phyloP scores from a whole-genome alignment of 2,329 filamentous ascomycete species.

The Fusarium sp. region DNA sequence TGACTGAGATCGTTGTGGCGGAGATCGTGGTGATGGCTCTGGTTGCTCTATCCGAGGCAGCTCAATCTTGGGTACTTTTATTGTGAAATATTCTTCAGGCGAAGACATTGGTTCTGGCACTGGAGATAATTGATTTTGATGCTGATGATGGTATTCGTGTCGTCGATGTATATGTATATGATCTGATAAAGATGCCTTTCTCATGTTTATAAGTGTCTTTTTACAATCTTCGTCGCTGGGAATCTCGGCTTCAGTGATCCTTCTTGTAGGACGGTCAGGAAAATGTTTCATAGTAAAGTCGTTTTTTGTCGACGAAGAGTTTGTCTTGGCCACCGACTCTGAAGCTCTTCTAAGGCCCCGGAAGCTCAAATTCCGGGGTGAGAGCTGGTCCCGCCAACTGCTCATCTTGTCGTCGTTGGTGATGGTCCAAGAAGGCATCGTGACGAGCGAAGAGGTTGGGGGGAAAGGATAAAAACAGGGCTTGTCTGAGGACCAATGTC shows the following conservation, averaged over 20 bases:
- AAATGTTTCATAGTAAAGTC: constrained; percentile 41
- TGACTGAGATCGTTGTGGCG: neutral
- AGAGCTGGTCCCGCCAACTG: constrained; percentile 40
- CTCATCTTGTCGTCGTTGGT: constrained; percentile 37
- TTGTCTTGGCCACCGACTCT: constrained; percentile 27
- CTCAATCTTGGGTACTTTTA: neutral
- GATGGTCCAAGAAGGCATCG: constrained; percentile 32
- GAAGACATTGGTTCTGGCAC: constrained; percentile 8
- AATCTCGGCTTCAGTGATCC: constrained; percentile 36
- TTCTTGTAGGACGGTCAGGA: constrained; percentile 39
- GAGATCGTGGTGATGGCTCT: neutral
- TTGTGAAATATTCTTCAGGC: neutral
- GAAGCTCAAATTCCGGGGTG: constrained; percentile 29
- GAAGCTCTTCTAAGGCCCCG: constrained; percentile 38
- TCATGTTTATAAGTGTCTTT: constrained; percentile 25
- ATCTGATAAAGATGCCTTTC: constrained; percentile 31
- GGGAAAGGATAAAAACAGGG: neutral
- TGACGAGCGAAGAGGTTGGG: constrained; percentile 17
- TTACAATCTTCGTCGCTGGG: constrained; percentile 42
- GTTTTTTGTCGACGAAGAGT: neutral
- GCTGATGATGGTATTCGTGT: constrained; percentile 15
- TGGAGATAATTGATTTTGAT: constrained; percentile 13
- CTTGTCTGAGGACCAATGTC: constrained; percentile 17
- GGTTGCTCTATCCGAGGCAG: neutral
- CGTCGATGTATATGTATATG: constrained; percentile 23